Base-by-base conservation (phyloP, 805 yeast genomes). In the Priceomyces castillae region DNA sequence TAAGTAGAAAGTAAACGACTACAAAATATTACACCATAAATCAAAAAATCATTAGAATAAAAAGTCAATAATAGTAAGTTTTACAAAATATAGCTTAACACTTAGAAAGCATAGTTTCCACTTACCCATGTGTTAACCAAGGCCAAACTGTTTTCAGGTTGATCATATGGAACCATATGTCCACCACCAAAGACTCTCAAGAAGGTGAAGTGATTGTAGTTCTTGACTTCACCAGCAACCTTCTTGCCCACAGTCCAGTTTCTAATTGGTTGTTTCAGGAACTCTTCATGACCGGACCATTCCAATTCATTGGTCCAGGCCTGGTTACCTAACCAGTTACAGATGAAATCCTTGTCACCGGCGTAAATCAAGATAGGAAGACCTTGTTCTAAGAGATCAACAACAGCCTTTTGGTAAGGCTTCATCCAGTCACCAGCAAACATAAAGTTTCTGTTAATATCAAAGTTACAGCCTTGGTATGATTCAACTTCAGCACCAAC, bases 151-250 rank as follows among this genome's bases (percentile, higher is more conserved):
- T 75, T 74, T 57, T 78, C 82, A 26, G 96, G 95, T 70, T 86
- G 94, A 65, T 90, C 90, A 58, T 72, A 84, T 17, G 97, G 97
- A 50, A 88, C 96, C 97, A 90, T 90, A 68, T 90, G 97, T 19
- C 97, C 97, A 43, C 92, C 97, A 46, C 80, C 94, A 58, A 74
- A 90, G 7, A 90, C 81, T 65, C 96, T 78, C 66, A 88, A 74
- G 73, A 84, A 90, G 4, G 96, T 86, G 53, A 90, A 80, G 49
- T 80, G 76, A 40, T 83, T 81, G 52, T 71, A 77, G 58, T 79
- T 83, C 73, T 88, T 89, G 19, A 82, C 84, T 54, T 84, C 81
- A 50, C 97, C 97, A 35, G 80, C 77, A 33, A 54, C 51, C 42
- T 52, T 52, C 51, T 60, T 62, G 42, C 61, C 65, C 20, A 66